Evolutionary conservation across 768 basidiomycete species (phyloP).

Genomic region (Pluteus cervinus): DNA sequence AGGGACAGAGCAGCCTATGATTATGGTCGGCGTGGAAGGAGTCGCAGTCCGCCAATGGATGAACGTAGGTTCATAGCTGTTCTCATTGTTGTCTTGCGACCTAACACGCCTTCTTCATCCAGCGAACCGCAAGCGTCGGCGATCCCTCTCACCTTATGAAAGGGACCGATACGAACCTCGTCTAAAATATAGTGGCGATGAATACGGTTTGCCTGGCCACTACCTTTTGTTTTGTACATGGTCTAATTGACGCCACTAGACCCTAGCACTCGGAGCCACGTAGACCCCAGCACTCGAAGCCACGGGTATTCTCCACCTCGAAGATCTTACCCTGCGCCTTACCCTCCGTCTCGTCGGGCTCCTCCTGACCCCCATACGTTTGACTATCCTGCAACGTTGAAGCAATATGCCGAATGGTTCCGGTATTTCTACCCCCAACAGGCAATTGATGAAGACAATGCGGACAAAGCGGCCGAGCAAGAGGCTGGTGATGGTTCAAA

Average conservation of each 20-base stretch:
- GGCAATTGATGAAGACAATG: slow-evolving; percentile 76
- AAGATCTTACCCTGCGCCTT: slow-evolving; percentile 45
- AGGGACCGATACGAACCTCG: slow-evolving; percentile 79
- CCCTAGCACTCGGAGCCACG: no score
- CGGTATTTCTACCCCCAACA: slow-evolving; percentile 69
- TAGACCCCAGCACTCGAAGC: no score
- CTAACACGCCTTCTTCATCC: slow-evolving; percentile 8
- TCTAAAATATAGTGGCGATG: slow-evolving; percentile 75
- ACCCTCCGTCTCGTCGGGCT: slow-evolving; percentile 48
- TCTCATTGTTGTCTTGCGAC: slow-evolving; percentile 3
- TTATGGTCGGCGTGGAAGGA: slow-evolving; percentile 63
- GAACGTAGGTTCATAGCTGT: slow-evolving; percentile 41
- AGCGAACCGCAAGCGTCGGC: slow-evolving; percentile 71
- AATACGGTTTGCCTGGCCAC: slow-evolving; percentile 70
- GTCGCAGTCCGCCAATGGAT: slow-evolving; percentile 68
- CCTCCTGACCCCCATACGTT: slow-evolving; percentile 78
- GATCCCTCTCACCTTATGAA: slow-evolving; percentile 79
- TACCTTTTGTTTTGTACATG: no score
- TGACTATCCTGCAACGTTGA: slow-evolving; percentile 75
- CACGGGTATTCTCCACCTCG: slow-evolving; percentile 55
- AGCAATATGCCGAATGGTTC: slow-evolving; percentile 88
- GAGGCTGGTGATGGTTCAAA: slow-evolving; percentile 79
- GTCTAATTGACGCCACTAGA: no score
- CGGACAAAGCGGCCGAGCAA: slow-evolving; percentile 79
- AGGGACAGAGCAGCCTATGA: slow-evolving; percentile 67